Percentiles rank a stretch among this genome's conserved stretches.
phyloP scores from a whole-genome alignment of 495 filamentous ascomycete species.

The Aspergillus affinis region DNA sequence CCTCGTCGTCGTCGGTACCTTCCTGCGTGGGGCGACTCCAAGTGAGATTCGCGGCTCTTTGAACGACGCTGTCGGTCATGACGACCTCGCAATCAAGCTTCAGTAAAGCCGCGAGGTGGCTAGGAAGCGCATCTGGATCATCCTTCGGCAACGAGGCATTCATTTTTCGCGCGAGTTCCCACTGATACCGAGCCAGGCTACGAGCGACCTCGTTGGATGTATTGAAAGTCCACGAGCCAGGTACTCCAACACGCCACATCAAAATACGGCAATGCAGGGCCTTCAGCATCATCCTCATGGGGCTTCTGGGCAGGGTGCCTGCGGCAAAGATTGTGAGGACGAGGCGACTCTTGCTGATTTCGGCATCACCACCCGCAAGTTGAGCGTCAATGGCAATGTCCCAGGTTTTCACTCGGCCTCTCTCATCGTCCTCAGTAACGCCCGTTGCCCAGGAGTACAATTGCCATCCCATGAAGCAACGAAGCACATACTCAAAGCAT shows the following conservation, averaged over 20 bases:
- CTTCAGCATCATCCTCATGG: constrained; percentile 85
- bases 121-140: constrained; percentile 65
- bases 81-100: constrained; percentile 78
- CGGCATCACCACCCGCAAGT: constrained; percentile 86
- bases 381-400: constrained; percentile 93
- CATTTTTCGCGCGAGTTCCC: constrained; percentile 73
- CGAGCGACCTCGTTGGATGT: constrained; percentile 64
- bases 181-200: constrained; percentile 69
- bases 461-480: constrained; percentile 72
- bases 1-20: constrained; percentile 58
- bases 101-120: constrained; percentile 71
- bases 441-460: constrained; percentile 77
- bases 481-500: constrained; percentile 75
- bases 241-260: constrained; percentile 72
- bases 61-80: constrained; percentile 71
- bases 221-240: constrained; percentile 58
- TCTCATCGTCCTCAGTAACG: constrained; percentile 80
- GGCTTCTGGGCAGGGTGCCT: constrained; percentile 81
- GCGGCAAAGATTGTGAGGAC: constrained; percentile 86
- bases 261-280: constrained; percentile 87
- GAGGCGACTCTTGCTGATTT: constrained; percentile 84
- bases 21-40: constrained; percentile 78
- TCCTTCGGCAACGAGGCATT: constrained; percentile 59
- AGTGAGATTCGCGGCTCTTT: constrained; percentile 86
- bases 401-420: constrained; percentile 88